These are phyloP conservation scores for Sisymbrium irio DNA, from an alignment of 345 rosid species.

Conservation along the genomic window DNA sequence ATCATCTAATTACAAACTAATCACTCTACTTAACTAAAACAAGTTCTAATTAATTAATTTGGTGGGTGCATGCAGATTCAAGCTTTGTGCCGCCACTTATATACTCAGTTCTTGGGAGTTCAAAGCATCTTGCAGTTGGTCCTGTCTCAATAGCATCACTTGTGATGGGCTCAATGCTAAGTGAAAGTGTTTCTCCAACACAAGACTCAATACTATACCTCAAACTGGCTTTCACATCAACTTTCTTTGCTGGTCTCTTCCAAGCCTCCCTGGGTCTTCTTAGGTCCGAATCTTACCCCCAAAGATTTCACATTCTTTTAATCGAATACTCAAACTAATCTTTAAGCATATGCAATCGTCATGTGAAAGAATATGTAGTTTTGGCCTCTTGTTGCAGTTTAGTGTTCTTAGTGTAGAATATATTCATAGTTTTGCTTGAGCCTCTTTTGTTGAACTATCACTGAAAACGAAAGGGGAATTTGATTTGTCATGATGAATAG, in stretches of 20 bases:
- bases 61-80: constrained; percentile 63
- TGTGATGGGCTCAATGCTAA: constrained; percentile 95
- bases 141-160: constrained; percentile 97
- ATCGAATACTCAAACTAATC: not conserved
- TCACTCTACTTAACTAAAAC: not conserved
- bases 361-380: constrained; percentile 18
- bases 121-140: constrained; percentile 88
- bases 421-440: constrained; percentile 28
- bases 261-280: constrained; percentile 87
- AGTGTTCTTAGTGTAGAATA: constrained; percentile 30
- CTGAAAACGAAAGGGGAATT: constrained; percentile 6
- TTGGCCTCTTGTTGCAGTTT: constrained; percentile 1
- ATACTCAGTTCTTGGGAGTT: constrained; percentile 88
- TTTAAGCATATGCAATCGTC: not conserved
- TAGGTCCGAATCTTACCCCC: constrained; percentile 45
- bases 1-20: constrained; percentile 7
- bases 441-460: constrained; percentile 21
- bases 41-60: not conserved
- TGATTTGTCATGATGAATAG: constrained; percentile 17
- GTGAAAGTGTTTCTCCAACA: constrained; percentile 63
- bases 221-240: constrained; percentile 85
- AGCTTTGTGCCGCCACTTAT: constrained; percentile 96
- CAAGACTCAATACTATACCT: constrained; percentile 70
- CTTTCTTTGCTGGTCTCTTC: constrained; percentile 94
- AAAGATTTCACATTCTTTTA: not conserved